phyloP scores from a whole-genome alignment of 1,284 basidiomycete genomes.

The Cryptococcus maquisensis region DNA sequence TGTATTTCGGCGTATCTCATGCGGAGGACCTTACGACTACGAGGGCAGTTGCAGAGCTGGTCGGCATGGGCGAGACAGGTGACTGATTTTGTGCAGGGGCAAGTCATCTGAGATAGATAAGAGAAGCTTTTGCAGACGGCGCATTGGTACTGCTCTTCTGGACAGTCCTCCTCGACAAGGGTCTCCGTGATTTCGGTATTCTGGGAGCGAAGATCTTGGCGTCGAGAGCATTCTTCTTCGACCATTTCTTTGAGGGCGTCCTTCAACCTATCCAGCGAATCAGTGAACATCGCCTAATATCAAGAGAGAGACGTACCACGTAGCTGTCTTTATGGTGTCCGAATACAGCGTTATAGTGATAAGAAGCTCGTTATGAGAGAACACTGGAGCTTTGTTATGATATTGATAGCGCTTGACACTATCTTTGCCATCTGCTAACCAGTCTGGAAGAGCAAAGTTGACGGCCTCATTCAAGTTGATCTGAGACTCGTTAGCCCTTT shows the following conservation, averaged over 20 bases:
- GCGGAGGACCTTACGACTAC: conserved; percentile 62
- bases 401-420: conserved; percentile 84
- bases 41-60: conserved; percentile 67
- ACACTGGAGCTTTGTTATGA: conserved; percentile 89
- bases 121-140: conserved; percentile 88
- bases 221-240: conserved; percentile 69
- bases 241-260: conserved; percentile 84
- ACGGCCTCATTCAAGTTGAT: conserved; percentile 99
- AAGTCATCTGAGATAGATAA: conserved; percentile 89
- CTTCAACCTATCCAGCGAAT: conserved; percentile 63
- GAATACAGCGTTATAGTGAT: conserved; percentile 93
- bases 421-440: conserved; percentile 80
- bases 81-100: conserved; percentile 67
- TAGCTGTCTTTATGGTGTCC: conserved; percentile 83
- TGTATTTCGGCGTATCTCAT: conserved; percentile 79
- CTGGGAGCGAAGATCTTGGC: conserved; percentile 55
- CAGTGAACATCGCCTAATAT: background rate
- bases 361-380: conserved; percentile 95
- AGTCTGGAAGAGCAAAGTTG: conserved; percentile 96
- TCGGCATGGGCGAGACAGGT: conserved; percentile 82
- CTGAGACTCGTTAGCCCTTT: conserved; percentile 49
- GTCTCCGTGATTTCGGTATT: conserved; percentile 60
- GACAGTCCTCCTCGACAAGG: conserved; percentile 71
- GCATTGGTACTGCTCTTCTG: conserved; percentile 95
- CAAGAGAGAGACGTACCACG: conserved; percentile 62